phyloP scores from a whole-genome alignment of 371 early-diverging fungal genomes.

The Mucor irregularis region DNA sequence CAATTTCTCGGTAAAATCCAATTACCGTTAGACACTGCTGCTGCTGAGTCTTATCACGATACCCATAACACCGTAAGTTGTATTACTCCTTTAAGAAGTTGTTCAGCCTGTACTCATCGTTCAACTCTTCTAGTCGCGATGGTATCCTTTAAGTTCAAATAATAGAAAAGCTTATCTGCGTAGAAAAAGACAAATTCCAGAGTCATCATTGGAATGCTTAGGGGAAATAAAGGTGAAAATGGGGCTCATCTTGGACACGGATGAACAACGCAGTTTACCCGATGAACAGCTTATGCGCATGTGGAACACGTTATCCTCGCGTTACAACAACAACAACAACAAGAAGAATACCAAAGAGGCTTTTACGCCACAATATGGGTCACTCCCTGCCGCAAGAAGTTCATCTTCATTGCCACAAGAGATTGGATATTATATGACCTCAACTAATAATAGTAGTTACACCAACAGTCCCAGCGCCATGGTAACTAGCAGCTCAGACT shows the following conservation, averaged over 20 bases:
- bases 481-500: too few relatives aligned
- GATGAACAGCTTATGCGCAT: not conserved
- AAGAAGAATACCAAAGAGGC: too few relatives aligned
- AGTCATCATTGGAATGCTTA: too few relatives aligned
- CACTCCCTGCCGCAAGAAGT: too few relatives aligned
- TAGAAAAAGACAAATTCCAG: too few relatives aligned
- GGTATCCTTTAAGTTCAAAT: not conserved
- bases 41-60: not conserved
- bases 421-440: not conserved
- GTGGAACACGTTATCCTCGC: not conserved
- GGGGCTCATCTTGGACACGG: not conserved
- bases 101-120: too few relatives aligned
- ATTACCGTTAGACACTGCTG: constrained; percentile 29
- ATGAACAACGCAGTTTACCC: not conserved
- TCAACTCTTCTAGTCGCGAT: not conserved
- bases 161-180: not conserved
- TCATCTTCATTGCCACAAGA: not conserved
- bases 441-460: not conserved
- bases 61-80: constrained; percentile 6
- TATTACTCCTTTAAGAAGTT: too few relatives aligned
- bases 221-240: constrained; percentile 7
- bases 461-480: constrained; percentile 2
- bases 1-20: constrained; percentile 55
- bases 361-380: not conserved
- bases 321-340: not conserved